Evolutionary conservation across 352 stramenopile genomes (phyloP), one percentile per base, ranked within the genome.

Genomic region (Phytopythium montanum): DNA sequence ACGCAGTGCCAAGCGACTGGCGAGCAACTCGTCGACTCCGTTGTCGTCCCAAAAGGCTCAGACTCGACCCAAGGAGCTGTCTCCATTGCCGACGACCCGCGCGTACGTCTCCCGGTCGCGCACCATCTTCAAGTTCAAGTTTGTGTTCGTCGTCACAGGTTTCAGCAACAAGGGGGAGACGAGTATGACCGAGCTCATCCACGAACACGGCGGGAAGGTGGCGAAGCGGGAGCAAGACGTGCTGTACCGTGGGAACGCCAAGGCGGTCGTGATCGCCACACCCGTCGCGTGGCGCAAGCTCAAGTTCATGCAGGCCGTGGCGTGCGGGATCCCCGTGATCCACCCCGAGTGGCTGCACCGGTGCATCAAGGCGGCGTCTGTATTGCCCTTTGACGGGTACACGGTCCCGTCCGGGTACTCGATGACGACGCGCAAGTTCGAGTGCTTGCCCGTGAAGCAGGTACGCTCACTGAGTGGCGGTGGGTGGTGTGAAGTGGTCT

Each of bases 221-320:
- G 60, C 58, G 9, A 72, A 85, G 18, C 64, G 65, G 2, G 69
- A 79, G 29, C 61, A 87, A 44, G 75, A 89, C 54, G 54, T 86
- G 12, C 36, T 89, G 5, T 69, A 73, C 21, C 75, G 71, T 41
- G 66, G 60, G 25, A 87, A 82, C 42, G 18, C 44, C 0, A 90
- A 89, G 55, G 77, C 73, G 0, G 76, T 91, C 8, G 79, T 93
- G 28, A 90, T 94, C 21, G 79, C 82, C 13, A 94, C 81, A 0
- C 74, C 82, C 3, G 70, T 88, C 19, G 83, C 82, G 8, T 92
- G 81, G 78, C 76, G 85, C 19, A 91, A 91, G 28, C 73, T 79
- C 39, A 94, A 94, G 70, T 90, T 91, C 63, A 85, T 90, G 68
- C 78, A 84, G 59, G 85, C 85, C 7, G 52, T 94, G 53, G 79